Base-by-base conservation (phyloP, 371 early-diverging fungal species). In the Caulochytrium protostelioides region DNA sequence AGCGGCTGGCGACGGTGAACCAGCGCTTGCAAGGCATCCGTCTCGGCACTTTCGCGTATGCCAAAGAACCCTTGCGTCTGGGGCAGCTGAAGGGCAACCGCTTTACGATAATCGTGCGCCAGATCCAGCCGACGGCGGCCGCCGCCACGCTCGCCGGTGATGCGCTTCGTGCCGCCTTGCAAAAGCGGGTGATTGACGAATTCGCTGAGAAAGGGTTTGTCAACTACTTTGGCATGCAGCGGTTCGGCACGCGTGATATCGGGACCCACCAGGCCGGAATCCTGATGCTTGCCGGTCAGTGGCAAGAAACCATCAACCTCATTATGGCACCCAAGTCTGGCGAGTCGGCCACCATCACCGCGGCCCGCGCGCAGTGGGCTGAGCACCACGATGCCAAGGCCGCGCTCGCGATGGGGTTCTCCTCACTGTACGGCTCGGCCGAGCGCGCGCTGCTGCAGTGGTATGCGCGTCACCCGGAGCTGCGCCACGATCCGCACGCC, bases 161-260 rank as follows among this genome's bases (percentile, higher is more conserved):
- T n/a, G n/a, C n/a, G n/a, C n/a, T n/a, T n/a, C n/a, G n/a, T n/a
- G n/a, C n/a, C n/a, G n/a, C n/a, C n/a, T n/a, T n/a, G n/a, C n/a
- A n/a, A n/a, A n/a, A n/a, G n/a, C n/a, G n/a, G n/a, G n/a, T n/a
- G n/a, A n/a, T n/a, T n/a, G n/a, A n/a, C n/a, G 43, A 0, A 17
- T 38, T 22, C 15, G 14, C 4, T 10, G 44, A 62, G 3, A 52
- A 56, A 23, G 90, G 91, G 1, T 97, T 92, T 49, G 65, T 95
- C 46, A 99, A 99, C 54, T 99, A 97, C 59, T 99, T 74, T 58
- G 99, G 94, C 14, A 81, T 83, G 79, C 99, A 99, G 54, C 66
- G 99, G 23, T 99, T 99, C 54, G 99, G 99, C 15, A 83, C 85
- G 5, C 59, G 74, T 12, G 52, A 66, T 3, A 62, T 85, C 22